Conservation (phyloP, 768 basidiomycete species). For the Dendrothele bispora region DNA sequence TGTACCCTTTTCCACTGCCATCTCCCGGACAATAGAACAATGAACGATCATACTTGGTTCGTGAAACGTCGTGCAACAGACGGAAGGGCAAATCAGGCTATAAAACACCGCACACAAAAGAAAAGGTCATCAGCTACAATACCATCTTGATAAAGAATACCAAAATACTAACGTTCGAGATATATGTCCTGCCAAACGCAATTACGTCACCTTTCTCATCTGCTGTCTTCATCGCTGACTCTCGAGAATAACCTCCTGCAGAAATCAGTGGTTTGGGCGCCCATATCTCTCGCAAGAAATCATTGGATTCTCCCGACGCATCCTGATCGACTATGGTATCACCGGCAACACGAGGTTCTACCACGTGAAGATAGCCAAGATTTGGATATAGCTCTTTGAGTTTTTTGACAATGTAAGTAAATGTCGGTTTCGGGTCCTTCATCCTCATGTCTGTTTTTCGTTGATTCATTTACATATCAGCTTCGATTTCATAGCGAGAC, state of each 20-base stretch:
- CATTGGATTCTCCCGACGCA: constrained; percentile 19
- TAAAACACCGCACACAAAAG: no score
- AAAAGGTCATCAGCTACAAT: no score
- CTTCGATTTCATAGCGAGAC: not conserved
- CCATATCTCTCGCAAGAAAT: constrained; percentile 31
- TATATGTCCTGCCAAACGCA: constrained; percentile 35
- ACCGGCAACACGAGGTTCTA: constrained; percentile 27
- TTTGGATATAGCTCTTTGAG: constrained; percentile 34
- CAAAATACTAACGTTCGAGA: constrained; percentile 26
- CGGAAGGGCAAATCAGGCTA: constrained; percentile 33
- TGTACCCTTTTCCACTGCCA: constrained; percentile 30
- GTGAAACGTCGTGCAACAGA: constrained; percentile 17
- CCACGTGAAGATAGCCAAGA: constrained; percentile 46
- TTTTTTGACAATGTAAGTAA: constrained; percentile 41
- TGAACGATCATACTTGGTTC: constrained; percentile 16
- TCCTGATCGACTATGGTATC: constrained; percentile 3
- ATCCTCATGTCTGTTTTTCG: constrained; percentile 33
- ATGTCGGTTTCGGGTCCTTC: constrained; percentile 43
- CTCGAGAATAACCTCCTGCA: constrained; percentile 29
- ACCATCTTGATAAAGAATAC: no score
- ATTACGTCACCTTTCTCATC: constrained; percentile 26
- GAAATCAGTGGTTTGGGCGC: constrained; percentile 26
- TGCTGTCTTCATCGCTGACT: constrained; percentile 25
- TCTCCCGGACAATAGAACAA: constrained; percentile 24
- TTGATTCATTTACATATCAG: not conserved